Base-by-base conservation (phyloP, 352 stramenopile genomes). In the Pythium folliculosum region DNA sequence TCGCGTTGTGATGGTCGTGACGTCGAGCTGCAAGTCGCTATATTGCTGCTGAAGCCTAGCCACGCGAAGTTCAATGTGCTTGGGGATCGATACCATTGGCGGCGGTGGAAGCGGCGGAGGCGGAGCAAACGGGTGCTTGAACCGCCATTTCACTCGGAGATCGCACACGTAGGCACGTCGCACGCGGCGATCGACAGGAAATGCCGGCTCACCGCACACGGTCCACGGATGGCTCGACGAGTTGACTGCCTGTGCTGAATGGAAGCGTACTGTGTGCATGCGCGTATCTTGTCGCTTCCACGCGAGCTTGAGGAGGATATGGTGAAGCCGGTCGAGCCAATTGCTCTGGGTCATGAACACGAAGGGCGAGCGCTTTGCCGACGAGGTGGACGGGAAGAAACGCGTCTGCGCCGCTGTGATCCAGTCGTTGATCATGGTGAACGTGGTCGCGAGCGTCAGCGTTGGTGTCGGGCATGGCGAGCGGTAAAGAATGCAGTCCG, bases 291-390 rank as follows among this genome's bases (percentile, higher is more conserved):
- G 48, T 12, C 60, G 60, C 16, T 38, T 37, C 60, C 60, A 59
- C 17, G n/a, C 21, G 5, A 19, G 4, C 35, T 53, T 53, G 60
- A 67, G 5, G 2, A 67, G 13, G 21, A 67, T 38, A 25, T 72
- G 57, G 25, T 72, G 65, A 0, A 72, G 44, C 0, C 65, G 65
- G 19, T 72, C 65, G 50, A 67, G 7, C 65, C 65, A 72, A 43
- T 67, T 63, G 44, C 52, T 72, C 13, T 19, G 43, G 1, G 65
- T 67, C 40, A 60, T 23, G 27, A 72, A 67, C 40, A 55, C 43
- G 32, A 63, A 50, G 3, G 58, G 59, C n/a, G 27, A 60, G 17
- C 21, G 9, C 3, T 4, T 19, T 17, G 0, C 40, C 16, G 54
- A 25, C 12, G 9, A 5, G 9, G 3, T 22, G 22, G n/a, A n/a